Evolutionary conservation across 169 alveolate genomes (phyloP).

Genomic region (Cyclospora cayetanensis): DNA sequence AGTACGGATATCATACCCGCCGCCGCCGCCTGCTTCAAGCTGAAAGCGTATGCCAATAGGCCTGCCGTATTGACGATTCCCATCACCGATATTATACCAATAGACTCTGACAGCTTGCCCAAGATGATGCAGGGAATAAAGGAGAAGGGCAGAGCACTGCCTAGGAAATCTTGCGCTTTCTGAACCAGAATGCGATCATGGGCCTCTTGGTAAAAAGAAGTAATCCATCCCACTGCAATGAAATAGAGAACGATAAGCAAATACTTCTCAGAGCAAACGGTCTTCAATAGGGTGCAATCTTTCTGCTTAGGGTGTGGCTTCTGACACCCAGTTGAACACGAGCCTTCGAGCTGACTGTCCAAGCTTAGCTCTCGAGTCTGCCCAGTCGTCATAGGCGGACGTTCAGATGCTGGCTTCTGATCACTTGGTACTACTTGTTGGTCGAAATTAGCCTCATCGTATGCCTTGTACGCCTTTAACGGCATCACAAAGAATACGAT

Average conservation of each 20-base stretch:
- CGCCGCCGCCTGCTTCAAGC: constrained; percentile 62
- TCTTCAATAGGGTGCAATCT: background rate
- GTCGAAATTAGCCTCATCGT: too few relatives aligned
- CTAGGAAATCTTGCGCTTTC: constrained; percentile 12
- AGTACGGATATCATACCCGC: constrained; percentile 74
- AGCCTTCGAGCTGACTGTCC: too few relatives aligned
- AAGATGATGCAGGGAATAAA: constrained; percentile 71
- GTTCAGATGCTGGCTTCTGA: too few relatives aligned
- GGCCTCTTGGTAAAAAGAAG: constrained; percentile 65
- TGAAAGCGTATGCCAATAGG: constrained; percentile 74
- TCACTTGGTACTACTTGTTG: too few relatives aligned
- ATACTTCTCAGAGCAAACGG: constrained; percentile 44
- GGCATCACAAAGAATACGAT: constrained; percentile 45
- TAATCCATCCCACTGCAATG: constrained; percentile 59
- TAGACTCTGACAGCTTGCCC: constrained; percentile 67
- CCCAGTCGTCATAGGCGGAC: too few relatives aligned
- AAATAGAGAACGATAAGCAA: constrained; percentile 53
- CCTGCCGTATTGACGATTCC: constrained; percentile 74
- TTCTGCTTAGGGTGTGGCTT: too few relatives aligned
- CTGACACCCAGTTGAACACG: too few relatives aligned
- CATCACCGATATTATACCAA: constrained; percentile 70
- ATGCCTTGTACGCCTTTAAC: constrained; percentile 11
- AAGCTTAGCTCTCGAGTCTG: too few relatives aligned
- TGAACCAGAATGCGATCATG: constrained; percentile 51
- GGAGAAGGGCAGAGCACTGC: constrained; percentile 53